Conservation (phyloP, 306 rosid species). For the Nissolia schottii region DNA sequence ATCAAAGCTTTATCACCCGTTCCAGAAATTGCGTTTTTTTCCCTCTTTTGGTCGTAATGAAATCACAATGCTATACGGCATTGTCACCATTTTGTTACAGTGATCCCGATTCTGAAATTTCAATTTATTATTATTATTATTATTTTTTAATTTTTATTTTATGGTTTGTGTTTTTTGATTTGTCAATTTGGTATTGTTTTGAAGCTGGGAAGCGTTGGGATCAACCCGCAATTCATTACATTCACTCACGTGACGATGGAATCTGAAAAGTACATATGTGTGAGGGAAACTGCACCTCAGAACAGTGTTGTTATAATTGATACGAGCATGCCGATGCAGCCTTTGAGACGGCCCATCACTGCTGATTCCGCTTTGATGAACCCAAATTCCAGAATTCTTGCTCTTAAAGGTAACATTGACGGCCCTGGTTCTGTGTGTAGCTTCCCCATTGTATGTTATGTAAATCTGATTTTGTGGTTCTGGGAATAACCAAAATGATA, state of each 20-base stretch:
- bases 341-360: slow-evolving; percentile 62
- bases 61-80: slow-evolving; percentile 10
- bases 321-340: slow-evolving; percentile 69
- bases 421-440: neutral
- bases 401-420: slow-evolving; percentile 45
- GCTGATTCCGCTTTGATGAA: slow-evolving; percentile 70
- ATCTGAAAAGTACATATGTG: slow-evolving; percentile 70
- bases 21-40: neutral
- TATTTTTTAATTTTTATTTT: neutral
- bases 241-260: slow-evolving; percentile 77
- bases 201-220: slow-evolving; percentile 61
- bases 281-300: slow-evolving; percentile 67
- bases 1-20: slow-evolving; percentile 3
- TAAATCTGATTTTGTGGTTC: neutral
- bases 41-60: neutral
- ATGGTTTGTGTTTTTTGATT: neutral
- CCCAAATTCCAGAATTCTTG: slow-evolving; percentile 55
- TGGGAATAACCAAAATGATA: neutral
- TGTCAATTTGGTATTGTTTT: neutral
- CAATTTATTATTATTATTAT: too few species aligned
- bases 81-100: slow-evolving; percentile 4
- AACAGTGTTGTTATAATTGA: slow-evolving; percentile 60
- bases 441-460: neutral
- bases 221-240: slow-evolving; percentile 59
- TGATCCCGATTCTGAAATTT: slow-evolving; percentile 13